phyloP scores from a whole-genome alignment of 164 flowering plant species.

The Euptelea pleiosperma region DNA sequence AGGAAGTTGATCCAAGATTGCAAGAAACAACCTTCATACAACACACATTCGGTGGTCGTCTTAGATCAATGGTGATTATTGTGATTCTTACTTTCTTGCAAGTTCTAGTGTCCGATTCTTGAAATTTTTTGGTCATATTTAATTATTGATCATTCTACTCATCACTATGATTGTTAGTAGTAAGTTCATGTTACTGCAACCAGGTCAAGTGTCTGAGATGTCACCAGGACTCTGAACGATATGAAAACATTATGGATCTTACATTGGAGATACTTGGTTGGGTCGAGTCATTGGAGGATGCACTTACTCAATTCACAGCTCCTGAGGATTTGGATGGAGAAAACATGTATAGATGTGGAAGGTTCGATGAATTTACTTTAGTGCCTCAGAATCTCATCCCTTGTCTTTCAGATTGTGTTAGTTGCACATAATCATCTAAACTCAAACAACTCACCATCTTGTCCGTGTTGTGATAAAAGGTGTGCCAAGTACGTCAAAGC shows the following conservation, averaged over 20 bases:
- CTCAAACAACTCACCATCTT: constrained; percentile 2
- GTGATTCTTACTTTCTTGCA: background rate
- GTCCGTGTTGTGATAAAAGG: constrained; percentile 30
- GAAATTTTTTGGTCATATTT: background rate
- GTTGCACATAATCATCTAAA: background rate
- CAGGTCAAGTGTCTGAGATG: constrained; percentile 84
- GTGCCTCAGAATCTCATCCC: background rate
- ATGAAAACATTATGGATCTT: constrained; percentile 89
- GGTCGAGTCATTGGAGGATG: constrained; percentile 85
- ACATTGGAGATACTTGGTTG: constrained; percentile 81
- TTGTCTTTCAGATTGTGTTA: background rate
- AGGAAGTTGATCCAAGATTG: constrained; percentile 50
- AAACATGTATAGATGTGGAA: constrained; percentile 86
- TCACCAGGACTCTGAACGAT: constrained; percentile 66
- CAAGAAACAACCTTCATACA: constrained; percentile 89
- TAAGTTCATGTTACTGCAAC: constrained; percentile 4
- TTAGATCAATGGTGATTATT: constrained; percentile 63
- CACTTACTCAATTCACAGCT: constrained; percentile 72
- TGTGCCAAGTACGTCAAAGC: constrained; percentile 84
- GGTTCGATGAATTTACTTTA: constrained; percentile 37
- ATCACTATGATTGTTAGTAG: background rate
- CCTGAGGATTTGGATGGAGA: constrained; percentile 90
- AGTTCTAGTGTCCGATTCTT: too few species aligned
- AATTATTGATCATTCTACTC: too few species aligned
- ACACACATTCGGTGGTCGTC: constrained; percentile 80